phyloP scores from a whole-genome alignment of 2,329 filamentous ascomycete species.

The Gaeumannomyces tritici region DNA sequence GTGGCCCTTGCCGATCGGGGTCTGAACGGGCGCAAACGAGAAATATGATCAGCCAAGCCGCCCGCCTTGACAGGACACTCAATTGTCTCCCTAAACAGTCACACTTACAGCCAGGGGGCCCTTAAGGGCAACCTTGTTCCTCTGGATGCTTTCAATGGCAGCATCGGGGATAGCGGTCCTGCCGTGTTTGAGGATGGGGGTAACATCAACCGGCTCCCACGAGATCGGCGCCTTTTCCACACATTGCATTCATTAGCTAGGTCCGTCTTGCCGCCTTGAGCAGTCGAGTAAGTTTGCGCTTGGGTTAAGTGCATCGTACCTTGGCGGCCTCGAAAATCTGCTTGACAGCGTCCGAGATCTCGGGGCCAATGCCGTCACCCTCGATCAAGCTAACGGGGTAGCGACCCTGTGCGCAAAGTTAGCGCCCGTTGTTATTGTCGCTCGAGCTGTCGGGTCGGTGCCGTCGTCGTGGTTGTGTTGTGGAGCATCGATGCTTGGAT shows the following conservation, averaged over 20 bases:
- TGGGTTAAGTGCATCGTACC: slow-evolving; percentile 37
- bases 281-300: neutral
- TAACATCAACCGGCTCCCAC: slow-evolving; percentile 97
- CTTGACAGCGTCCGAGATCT: slow-evolving; percentile 97
- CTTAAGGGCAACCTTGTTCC: slow-evolving; percentile 97
- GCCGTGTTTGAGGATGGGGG: slow-evolving; percentile 85
- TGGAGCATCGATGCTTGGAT: slow-evolving; percentile 12
- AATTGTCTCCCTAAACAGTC: neutral
- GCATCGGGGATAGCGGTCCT: slow-evolving; percentile 90
- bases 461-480: slow-evolving; percentile 5
- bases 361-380: slow-evolving; percentile 96
- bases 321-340: slow-evolving; percentile 95
- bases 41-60: neutral
- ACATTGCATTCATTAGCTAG: neutral
- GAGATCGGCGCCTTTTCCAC: slow-evolving; percentile 67
- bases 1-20: slow-evolving; percentile 95
- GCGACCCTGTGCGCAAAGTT: slow-evolving; percentile 57
- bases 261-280: neutral
- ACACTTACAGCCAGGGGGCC: slow-evolving; percentile 80
- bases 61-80: neutral
- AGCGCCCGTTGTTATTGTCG: slow-evolving; percentile 10
- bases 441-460: slow-evolving; percentile 5
- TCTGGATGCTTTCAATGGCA: slow-evolving; percentile 86
- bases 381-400: slow-evolving; percentile 96
- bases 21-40: slow-evolving; percentile 35